Percentiles rank a stretch among this genome's conserved stretches.
Conservation (phyloP, 768 basidiomycete genomes). For the Phlegmacium glaucopus region DNA sequence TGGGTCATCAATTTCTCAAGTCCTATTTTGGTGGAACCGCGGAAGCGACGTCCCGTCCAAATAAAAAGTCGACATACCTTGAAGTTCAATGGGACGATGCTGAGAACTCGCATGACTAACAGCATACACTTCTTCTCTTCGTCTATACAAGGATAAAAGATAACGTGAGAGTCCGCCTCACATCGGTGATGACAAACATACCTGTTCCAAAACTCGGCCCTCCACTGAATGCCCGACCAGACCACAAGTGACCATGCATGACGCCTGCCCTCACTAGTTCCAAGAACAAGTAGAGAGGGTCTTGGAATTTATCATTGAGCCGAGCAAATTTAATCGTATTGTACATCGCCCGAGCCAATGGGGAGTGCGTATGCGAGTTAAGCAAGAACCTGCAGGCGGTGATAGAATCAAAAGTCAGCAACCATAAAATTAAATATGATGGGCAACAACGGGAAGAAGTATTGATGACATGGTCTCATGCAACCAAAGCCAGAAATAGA, state of each 20-base stretch:
- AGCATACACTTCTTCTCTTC: conserved; percentile 94
- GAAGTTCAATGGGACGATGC: conserved; percentile 93
- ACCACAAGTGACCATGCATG: conserved; percentile 93
- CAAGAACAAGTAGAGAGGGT: conserved; percentile 90
- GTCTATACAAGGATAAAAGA: conserved; percentile 41
- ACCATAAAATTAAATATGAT: background rate
- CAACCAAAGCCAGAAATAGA: conserved; percentile 7
- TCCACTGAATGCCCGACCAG: conserved; percentile 83
- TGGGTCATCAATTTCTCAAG: conserved; percentile 3
- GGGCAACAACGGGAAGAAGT: too few species aligned
- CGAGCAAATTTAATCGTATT: conserved; percentile 72
- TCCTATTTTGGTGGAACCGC: background rate
- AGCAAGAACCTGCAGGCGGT: conserved; percentile 83
- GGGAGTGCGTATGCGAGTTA: conserved; percentile 85
- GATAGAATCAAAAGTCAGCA: conserved; percentile 11
- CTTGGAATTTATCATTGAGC: conserved; percentile 98
- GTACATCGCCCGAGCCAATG: conserved; percentile 90
- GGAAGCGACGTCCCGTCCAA: conserved; percentile 9
- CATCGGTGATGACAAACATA: conserved; percentile 30
- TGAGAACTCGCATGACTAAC: conserved; percentile 93
- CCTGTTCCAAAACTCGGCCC: conserved; percentile 94
- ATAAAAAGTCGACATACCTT: conserved; percentile 48
- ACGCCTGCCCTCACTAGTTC: conserved; percentile 96
- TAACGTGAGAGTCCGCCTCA: conserved; percentile 21
- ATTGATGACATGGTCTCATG: background rate